Conservation (phyloP, 2,329 filamentous ascomycete genomes). For the Aspergillus ruber region DNA sequence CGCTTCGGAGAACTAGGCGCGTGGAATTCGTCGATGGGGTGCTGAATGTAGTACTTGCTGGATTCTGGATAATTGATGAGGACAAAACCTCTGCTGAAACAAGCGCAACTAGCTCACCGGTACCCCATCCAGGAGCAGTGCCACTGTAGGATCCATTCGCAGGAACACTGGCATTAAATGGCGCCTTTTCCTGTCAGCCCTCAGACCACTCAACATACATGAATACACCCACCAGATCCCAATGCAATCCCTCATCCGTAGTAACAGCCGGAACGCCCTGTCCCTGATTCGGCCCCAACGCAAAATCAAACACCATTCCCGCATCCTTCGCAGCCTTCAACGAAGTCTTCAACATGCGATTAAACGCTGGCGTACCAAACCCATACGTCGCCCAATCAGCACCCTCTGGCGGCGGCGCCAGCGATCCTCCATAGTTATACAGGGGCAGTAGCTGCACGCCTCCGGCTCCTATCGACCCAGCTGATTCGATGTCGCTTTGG, state of each 20-base stretch:
- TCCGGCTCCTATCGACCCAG: slow-evolving; percentile 28
- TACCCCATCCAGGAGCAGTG: slow-evolving; percentile 33
- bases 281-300: slow-evolving; percentile 44
- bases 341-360: slow-evolving; percentile 19
- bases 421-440: slow-evolving; percentile 31
- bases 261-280: slow-evolving; percentile 39
- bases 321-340: slow-evolving; percentile 29
- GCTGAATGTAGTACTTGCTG: not conserved
- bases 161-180: slow-evolving; percentile 3
- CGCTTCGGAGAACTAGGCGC: slow-evolving; percentile 5
- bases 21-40: not conserved
- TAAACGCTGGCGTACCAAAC: slow-evolving; percentile 33
- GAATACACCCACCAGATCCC: slow-evolving; percentile 13
- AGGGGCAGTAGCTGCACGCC: slow-evolving; percentile 36
- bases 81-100: slow-evolving; percentile 14
- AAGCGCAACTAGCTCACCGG: slow-evolving; percentile 23
- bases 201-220: not conserved
- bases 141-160: slow-evolving; percentile 28
- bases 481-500: slow-evolving; percentile 25
- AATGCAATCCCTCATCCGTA: slow-evolving; percentile 23
- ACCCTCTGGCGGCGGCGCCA: slow-evolving; percentile 5
- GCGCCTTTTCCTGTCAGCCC: slow-evolving; percentile 3
- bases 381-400: slow-evolving; percentile 36
- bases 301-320: slow-evolving; percentile 41
- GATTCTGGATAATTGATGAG: slow-evolving; percentile 9